Base-by-base conservation (phyloP, 495 filamentous ascomycete species). In the Xylaria acuta region DNA sequence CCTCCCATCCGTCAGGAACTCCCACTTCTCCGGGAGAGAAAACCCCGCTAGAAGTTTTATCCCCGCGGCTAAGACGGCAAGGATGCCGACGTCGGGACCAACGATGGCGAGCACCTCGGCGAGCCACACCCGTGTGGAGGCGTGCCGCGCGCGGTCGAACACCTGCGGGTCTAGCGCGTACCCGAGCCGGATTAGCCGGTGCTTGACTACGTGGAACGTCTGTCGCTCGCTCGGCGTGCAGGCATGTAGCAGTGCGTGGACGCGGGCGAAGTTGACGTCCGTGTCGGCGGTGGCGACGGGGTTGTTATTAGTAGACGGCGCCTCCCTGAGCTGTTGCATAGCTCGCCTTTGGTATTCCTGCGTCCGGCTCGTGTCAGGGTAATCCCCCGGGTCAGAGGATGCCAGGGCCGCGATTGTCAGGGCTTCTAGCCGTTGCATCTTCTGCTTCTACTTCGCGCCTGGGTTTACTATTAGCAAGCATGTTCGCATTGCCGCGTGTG, bases 1-100 rank as follows among this genome's bases (percentile, higher is more conserved):
- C 45, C 64, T 51, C 12, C 40, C 71, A 40, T 73, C 71, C 2
- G 67, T 58, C 2, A 73, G 49, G 27, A 73, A 41, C 27, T 36
- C 60, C 71, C 71, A 73, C 34, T 73, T 73, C 7, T 40, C 34
- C 53, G 62, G 40, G 12, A 64, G 38, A 0, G 62, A 20, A 3
- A 64, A 20, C 6, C 62, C 12, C 1, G 40, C 62, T 5, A 64
- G 40, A 22, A 64, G 40, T 14, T 64, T 64, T 14, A 64, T 32
- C 14, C 62, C 62, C 18, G 62, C 62, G 8, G 7, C 62, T 3
- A 64, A 4, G 3, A 47, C 62, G 25, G 62, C 25, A 0, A 64
- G 34, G 25, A 47, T 32, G 4, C 32, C 38, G 62, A 64, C 62
- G 25, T 32, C 40, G 40, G 27, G 27, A n/a, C 62, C 62, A 2